Evolutionary conservation across 2,329 filamentous ascomycete genomes (phyloP), one percentile per base, ranked within the genome.

Genomic region (Talaromyces sp.): DNA sequence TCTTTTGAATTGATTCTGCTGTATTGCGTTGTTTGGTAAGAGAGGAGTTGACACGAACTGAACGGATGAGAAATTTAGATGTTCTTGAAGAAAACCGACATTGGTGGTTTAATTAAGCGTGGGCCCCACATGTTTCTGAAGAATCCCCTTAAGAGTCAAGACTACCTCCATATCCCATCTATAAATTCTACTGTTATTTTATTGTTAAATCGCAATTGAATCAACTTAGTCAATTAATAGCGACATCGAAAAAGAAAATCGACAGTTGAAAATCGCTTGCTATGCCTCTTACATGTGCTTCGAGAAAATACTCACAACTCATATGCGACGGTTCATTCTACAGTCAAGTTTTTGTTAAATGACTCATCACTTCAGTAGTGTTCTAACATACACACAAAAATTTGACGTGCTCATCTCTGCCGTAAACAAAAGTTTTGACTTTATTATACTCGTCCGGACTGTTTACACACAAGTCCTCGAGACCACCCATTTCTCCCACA

Each of bases 401-500:
- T 12, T 32, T 32, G 31, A 12, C 31, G 12, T 32, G 10, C 31
- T n/a, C 35, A 38, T 14, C 35, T 38, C 35, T n/a, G 35, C 35
- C 32, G 35, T 38, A 38, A 12, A 35, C 32, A 35, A 35, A 35
- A 11, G 32, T 35, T 11, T 12, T 17, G 35, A n/a, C 6, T 38
- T n/a, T 38, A 38, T n/a, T 38, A 38, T 38, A 38, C 35, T 38
- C 17, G 35, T n/a, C 48, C n/a, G n/a, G n/a, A n/a, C n/a, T n/a
- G n/a, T n/a, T n/a, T 57, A 64, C 35, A 52, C 61, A 60, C 24
- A 55, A 58, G 32, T 43, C 58, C 58, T 17, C 31, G 73, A 68
- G 51, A 75, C 64, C 24, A 76, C 71, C 75, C 74, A 76, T 38
- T 69, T 69, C 63, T 75, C 72, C 75, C 75, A 77, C 43, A 75